phyloP scores from a whole-genome alignment of 306 rosid species.

The Trichosanthes truncata region DNA sequence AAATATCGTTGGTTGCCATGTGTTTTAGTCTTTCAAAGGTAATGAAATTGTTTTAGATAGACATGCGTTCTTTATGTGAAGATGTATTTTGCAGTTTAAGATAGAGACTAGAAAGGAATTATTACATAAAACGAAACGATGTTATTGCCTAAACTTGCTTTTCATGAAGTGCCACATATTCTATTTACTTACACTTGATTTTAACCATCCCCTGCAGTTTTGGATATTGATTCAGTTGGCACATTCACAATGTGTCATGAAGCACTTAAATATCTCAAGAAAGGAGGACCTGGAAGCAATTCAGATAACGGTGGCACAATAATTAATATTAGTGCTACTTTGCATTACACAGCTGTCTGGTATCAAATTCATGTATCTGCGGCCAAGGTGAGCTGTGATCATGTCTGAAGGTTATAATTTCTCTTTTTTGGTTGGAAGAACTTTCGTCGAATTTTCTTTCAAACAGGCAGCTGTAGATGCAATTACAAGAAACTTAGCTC shows the following conservation, averaged over 20 bases:
- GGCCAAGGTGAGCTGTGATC: slow-evolving; percentile 54
- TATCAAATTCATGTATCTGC: slow-evolving; percentile 93
- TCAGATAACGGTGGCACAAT: slow-evolving; percentile 57
- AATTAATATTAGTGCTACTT: slow-evolving; percentile 76
- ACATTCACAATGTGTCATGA: slow-evolving; percentile 91
- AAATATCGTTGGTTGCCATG: not conserved
- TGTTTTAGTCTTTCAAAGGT: not conserved
- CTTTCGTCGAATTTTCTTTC: slow-evolving; percentile 3
- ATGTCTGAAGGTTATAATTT: not conserved
- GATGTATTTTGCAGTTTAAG: not conserved
- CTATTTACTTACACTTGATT: slow-evolving; percentile 5
- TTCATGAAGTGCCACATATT: not conserved
- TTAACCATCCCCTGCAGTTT: slow-evolving; percentile 37
- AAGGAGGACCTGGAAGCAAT: slow-evolving; percentile 69
- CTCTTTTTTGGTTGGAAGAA: not conserved
- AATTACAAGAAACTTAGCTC: slow-evolving; percentile 82
- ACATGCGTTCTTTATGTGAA: not conserved
- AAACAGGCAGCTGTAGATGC: slow-evolving; percentile 93
- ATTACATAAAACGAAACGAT: not conserved
- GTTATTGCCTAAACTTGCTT: not conserved
- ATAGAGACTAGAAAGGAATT: not conserved
- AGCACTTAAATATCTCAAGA: slow-evolving; percentile 84
- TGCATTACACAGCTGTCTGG: slow-evolving; percentile 87
- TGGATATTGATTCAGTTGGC: slow-evolving; percentile 96
- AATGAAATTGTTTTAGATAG: not conserved